Conservation (phyloP, 2,329 filamentous ascomycete species). For the Penicillium sp. region DNA sequence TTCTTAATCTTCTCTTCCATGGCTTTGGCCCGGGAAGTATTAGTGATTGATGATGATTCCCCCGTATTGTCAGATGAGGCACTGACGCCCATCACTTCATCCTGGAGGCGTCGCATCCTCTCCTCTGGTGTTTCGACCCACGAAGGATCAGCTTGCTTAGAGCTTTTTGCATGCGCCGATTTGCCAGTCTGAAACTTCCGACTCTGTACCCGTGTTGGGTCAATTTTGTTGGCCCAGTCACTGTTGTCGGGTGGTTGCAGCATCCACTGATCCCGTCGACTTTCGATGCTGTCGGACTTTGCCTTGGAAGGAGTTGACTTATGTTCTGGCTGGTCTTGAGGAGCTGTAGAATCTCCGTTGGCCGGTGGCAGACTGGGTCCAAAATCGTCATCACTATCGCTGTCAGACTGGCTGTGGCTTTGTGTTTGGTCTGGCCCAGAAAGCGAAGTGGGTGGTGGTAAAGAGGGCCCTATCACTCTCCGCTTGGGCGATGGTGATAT, state of each 20-base stretch:
- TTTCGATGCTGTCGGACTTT: slow-evolving; percentile 31
- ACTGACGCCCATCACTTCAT: slow-evolving; percentile 74
- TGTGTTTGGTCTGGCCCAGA: no score
- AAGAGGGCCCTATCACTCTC: slow-evolving; percentile 55
- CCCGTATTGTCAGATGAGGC: slow-evolving; percentile 20
- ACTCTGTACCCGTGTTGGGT: slow-evolving; percentile 78
- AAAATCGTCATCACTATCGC: slow-evolving; percentile 41
- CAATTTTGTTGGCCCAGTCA: slow-evolving; percentile 60
- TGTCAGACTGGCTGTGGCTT: slow-evolving; percentile 34
- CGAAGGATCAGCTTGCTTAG: slow-evolving; percentile 52
- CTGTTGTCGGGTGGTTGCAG: slow-evolving; percentile 61
- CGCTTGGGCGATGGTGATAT: slow-evolving; percentile 26
- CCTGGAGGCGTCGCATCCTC: slow-evolving; percentile 74
- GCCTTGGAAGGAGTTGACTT: slow-evolving; percentile 10
- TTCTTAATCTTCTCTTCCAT: slow-evolving; percentile 52
- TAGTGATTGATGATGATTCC: not conserved
- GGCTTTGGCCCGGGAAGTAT: slow-evolving; percentile 1
- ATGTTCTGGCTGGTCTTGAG: not conserved
- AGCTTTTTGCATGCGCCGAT: slow-evolving; percentile 46
- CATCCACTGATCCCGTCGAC: slow-evolving; percentile 82
- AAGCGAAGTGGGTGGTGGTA: no score
- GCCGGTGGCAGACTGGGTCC: slow-evolving; percentile 42
- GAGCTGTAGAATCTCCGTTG: slow-evolving; percentile 9
- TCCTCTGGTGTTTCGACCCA: slow-evolving; percentile 93
- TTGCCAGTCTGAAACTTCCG: slow-evolving; percentile 78